Base-by-base conservation (phyloP, 2,329 filamentous ascomycete genomes). In the Ophiostoma tasmaniense region DNA sequence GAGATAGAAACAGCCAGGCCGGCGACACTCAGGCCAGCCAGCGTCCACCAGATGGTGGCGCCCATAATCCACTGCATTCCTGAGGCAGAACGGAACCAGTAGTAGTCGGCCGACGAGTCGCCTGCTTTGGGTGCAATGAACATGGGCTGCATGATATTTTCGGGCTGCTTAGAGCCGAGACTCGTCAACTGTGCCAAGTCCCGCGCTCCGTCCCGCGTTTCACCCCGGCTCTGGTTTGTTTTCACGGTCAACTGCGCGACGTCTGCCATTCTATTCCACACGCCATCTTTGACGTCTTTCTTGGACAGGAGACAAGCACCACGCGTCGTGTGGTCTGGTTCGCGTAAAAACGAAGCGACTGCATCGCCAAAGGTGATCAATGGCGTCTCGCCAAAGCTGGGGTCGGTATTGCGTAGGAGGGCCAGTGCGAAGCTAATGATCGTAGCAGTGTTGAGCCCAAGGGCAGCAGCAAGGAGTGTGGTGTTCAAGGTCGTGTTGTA, bases 291-390 rank as follows among this genome's bases (percentile, higher is more conserved):
- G 30, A 84, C 77, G 69, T 85, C 83, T 20, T 73, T 68, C 71
- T 84, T 84, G 68, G 79, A 80, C 65, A 85, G 74, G 17, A 85
- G 78, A 69, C 81, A 74, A 6, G 78, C 76, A 22, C 78, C 78
- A 35, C 76, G 76, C 0, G 82, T 84, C 1, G 77, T 78, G 1
- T 75, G 74, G 72, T 85, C 83, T 0, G 82, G 79, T 1, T 79
- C 76, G 14, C 76, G 75, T 64, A 85, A 78, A 69, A 85, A 85
- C 1, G 83, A 84, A 5, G 78, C 73, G n/a, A 85, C 76, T 35
- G 81, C 81, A 71, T 85, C 83, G 39, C 83, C 83, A 2, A 85
- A 76, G 0, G 82, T 84, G 20, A 81, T 79, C 4, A 85, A 78
- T 0, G 82, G 82, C 20, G 76, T 39, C 20, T 82, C 80, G 22